phyloP scores from a whole-genome alignment of 768 basidiomycete genomes.

The Lentinula guzmanii region DNA sequence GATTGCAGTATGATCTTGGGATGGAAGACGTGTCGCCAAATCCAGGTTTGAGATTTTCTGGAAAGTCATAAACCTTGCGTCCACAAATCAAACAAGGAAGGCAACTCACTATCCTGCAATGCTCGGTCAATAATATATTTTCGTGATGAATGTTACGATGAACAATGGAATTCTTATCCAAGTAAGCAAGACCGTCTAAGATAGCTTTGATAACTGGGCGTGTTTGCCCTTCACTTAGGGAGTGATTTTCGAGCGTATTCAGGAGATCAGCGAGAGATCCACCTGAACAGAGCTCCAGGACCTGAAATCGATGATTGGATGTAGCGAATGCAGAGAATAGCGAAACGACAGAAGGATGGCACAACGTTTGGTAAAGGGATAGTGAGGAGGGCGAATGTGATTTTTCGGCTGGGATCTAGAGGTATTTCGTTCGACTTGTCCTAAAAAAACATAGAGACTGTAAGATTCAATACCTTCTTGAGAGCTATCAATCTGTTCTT shows the following conservation, averaged over 20 bases:
- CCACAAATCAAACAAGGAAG: background rate
- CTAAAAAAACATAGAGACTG: background rate
- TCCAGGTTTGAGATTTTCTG: slow-evolving; percentile 44
- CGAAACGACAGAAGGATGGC: slow-evolving; percentile 45
- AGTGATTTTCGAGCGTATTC: slow-evolving; percentile 11
- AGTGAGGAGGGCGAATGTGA: slow-evolving; percentile 10
- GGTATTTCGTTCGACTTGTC: background rate
- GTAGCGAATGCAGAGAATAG: slow-evolving; percentile 35
- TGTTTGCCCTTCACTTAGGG: slow-evolving; percentile 27
- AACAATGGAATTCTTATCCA: slow-evolving; percentile 34
- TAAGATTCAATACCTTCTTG: slow-evolving; percentile 28
- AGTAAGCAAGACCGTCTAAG: slow-evolving; percentile 35
- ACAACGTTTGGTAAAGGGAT: slow-evolving; percentile 32
- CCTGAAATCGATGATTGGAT: slow-evolving; percentile 24
- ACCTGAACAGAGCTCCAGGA: slow-evolving; percentile 39
- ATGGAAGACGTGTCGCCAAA: slow-evolving; percentile 23
- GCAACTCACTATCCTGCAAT: slow-evolving; percentile 32
- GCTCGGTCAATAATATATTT: slow-evolving; percentile 32
- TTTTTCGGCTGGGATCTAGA: slow-evolving; percentile 4
- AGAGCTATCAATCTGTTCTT: slow-evolving; percentile 35
- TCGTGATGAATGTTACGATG: slow-evolving; percentile 37
- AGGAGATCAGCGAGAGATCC: slow-evolving; percentile 32
- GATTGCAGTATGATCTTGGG: slow-evolving; percentile 14
- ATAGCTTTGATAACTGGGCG: slow-evolving; percentile 32
- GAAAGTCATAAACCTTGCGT: background rate